phyloP scores from a whole-genome alignment of 495 filamentous ascomycete genomes.

The Neurospora intermedia region DNA sequence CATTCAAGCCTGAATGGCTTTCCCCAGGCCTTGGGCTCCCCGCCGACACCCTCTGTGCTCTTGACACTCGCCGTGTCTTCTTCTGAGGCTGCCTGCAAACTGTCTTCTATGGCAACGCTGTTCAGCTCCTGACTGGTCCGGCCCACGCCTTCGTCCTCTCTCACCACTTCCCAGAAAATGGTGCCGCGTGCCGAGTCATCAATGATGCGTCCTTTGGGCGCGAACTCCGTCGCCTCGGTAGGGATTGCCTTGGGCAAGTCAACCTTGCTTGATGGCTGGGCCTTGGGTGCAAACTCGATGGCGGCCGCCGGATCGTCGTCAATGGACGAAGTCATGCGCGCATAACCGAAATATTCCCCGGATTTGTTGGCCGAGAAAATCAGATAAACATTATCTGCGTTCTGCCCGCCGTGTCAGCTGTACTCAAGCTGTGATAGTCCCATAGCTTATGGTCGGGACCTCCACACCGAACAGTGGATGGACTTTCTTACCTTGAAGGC shows the following conservation, averaged over 20 bases:
- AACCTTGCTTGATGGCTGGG: slow-evolving; percentile 45
- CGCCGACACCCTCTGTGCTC: slow-evolving; percentile 26
- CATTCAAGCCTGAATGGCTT: slow-evolving; percentile 91
- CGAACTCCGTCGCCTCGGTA: slow-evolving; percentile 68
- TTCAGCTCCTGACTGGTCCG: slow-evolving; percentile 29
- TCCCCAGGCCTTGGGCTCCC: slow-evolving; percentile 60
- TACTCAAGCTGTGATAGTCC: slow-evolving; percentile 1
- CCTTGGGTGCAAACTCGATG: slow-evolving; percentile 51
- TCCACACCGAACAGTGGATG: neutral
- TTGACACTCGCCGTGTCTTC: slow-evolving; percentile 21
- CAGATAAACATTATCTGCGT: slow-evolving; percentile 79
- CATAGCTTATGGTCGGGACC: slow-evolving; percentile 2
- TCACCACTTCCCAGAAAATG: slow-evolving; percentile 92
- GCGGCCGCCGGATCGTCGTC: slow-evolving; percentile 59
- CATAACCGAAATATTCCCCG: slow-evolving; percentile 94
- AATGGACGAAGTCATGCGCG: slow-evolving; percentile 82
- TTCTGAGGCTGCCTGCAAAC: slow-evolving; percentile 11
- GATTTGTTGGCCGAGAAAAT: slow-evolving; percentile 98
- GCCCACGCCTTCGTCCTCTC: slow-evolving; percentile 32
- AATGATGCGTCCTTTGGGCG: slow-evolving; percentile 80
- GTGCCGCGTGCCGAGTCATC: slow-evolving; percentile 87
- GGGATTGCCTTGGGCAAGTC: slow-evolving; percentile 63
- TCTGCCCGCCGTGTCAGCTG: slow-evolving; percentile 32
- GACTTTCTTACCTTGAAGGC: slow-evolving; percentile 62
- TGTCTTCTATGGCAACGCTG: slow-evolving; percentile 22